Conservation (phyloP, 768 basidiomycete species). For the Trametes gibbosa region DNA sequence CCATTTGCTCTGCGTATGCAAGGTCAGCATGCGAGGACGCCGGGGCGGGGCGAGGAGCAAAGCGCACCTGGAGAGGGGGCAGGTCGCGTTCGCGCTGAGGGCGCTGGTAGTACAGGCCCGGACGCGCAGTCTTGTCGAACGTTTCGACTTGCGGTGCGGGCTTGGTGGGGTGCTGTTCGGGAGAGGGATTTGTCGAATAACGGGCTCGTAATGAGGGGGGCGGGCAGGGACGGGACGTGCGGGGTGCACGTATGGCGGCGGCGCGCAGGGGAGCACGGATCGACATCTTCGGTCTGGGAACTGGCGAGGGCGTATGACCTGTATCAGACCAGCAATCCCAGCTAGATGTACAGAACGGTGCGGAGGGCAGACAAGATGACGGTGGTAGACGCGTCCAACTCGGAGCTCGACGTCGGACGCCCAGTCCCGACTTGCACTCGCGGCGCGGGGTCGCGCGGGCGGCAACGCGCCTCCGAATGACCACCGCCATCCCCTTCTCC, state of each 20-base stretch:
- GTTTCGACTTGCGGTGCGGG: conserved; percentile 34
- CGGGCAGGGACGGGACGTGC: neutral
- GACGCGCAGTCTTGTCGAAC: conserved; percentile 44
- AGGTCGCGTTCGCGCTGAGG: conserved; percentile 39
- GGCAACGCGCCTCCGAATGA: conserved; percentile 16
- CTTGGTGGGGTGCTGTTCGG: neutral
- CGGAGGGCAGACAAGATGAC: neutral
- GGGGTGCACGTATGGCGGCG: neutral
- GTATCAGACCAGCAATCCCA: neutral
- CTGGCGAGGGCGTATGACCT: no score
- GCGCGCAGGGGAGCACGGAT: neutral
- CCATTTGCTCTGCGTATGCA: conserved; percentile 43
- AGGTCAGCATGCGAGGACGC: neutral
- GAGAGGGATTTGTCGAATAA: conserved; percentile 1
- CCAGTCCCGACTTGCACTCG: neutral
- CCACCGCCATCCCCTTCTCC: conserved; percentile 23
- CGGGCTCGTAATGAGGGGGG: neutral
- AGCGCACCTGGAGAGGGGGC: conserved; percentile 42
- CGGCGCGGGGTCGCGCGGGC: conserved; percentile 10
- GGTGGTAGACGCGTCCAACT: neutral
- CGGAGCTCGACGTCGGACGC: neutral
- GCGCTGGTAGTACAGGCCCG: conserved; percentile 43
- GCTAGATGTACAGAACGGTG: neutral
- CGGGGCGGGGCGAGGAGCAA: no score
- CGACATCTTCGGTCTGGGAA: neutral